Evolutionary conservation across 2,329 filamentous ascomycete species (phyloP).

Genomic region (Didymellaceae sp.): DNA sequence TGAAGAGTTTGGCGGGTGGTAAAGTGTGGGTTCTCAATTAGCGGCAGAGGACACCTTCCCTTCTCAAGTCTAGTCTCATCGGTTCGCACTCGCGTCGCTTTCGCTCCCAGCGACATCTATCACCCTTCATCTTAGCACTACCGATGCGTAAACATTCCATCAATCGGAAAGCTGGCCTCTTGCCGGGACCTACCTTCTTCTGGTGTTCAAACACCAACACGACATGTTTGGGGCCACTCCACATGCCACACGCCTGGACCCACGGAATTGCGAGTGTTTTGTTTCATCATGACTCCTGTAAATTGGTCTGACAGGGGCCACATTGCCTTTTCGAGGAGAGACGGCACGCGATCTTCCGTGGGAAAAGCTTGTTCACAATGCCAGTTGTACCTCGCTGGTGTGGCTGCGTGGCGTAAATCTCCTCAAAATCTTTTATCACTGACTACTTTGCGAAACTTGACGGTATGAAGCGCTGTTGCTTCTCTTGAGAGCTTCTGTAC

Average conservation of each 20-base stretch:
- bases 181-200: neutral
- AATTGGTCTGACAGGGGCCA: conserved; percentile 20
- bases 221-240: conserved; percentile 10
- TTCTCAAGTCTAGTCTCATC: conserved; percentile 1
- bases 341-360: conserved; percentile 20
- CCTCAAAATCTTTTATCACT: neutral
- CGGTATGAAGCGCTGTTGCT: neutral
- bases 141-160: conserved; percentile 21
- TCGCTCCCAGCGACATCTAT: conserved; percentile 11
- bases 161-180: conserved; percentile 21
- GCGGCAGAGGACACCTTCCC: conserved; percentile 2
- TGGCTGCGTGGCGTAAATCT: conserved; percentile 11
- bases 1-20: neutral
- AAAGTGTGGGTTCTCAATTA: neutral
- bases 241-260: conserved; percentile 19
- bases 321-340: conserved; percentile 6
- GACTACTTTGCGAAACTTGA: too few species aligned
- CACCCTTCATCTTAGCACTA: neutral
- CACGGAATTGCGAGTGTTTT: conserved; percentile 11
- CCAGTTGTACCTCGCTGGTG: conserved; percentile 4
- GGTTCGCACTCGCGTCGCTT: conserved; percentile 1
- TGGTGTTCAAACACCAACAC: neutral
- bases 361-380: conserved; percentile 15
- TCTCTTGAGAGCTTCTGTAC: neutral
- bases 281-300: conserved; percentile 30